Conservation (phyloP, 1,284 basidiomycete genomes). For the Malassezia japonica region DNA sequence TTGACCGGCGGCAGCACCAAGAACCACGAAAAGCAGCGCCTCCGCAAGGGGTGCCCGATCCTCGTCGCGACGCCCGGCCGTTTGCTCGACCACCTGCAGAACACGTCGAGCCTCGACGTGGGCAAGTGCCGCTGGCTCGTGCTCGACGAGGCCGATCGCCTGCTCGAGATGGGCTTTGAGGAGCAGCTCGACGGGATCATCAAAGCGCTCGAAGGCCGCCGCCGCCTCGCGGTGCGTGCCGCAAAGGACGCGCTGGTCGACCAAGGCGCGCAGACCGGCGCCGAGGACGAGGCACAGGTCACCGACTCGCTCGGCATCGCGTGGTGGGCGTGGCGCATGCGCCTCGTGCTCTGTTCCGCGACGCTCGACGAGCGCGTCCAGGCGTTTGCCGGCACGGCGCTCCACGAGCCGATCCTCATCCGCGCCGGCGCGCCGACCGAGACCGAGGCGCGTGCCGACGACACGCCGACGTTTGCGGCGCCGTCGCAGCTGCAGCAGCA, state of each 20-base stretch:
- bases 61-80: slow-evolving; percentile 64
- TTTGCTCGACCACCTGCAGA: slow-evolving; percentile 65
- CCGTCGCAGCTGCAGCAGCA: slow-evolving; percentile 91
- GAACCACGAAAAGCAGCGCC: slow-evolving; percentile 63
- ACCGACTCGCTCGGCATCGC: slow-evolving; percentile 33
- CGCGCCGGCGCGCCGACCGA: slow-evolving; percentile 30
- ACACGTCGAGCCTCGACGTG: slow-evolving; percentile 78
- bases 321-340: slow-evolving; percentile 53
- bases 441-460: neutral
- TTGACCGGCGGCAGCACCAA: slow-evolving; percentile 66
- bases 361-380: slow-evolving; percentile 92
- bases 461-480: slow-evolving; percentile 60
- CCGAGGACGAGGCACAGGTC: slow-evolving; percentile 22
- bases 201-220: slow-evolving; percentile 46
- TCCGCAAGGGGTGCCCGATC: slow-evolving; percentile 65
- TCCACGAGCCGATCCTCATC: slow-evolving; percentile 55
- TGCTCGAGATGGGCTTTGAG: slow-evolving; percentile 59
- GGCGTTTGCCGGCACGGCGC: slow-evolving; percentile 72
- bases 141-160: slow-evolving; percentile 87
- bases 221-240: slow-evolving; percentile 50
- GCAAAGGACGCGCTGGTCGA: slow-evolving; percentile 53
- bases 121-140: slow-evolving; percentile 92
- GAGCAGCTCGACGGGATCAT: slow-evolving; percentile 63
- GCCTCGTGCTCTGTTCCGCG: slow-evolving; percentile 88
- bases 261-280: slow-evolving; percentile 12